Conservation (phyloP, 1,284 basidiomycete genomes). For the Mixia osmundae region DNA sequence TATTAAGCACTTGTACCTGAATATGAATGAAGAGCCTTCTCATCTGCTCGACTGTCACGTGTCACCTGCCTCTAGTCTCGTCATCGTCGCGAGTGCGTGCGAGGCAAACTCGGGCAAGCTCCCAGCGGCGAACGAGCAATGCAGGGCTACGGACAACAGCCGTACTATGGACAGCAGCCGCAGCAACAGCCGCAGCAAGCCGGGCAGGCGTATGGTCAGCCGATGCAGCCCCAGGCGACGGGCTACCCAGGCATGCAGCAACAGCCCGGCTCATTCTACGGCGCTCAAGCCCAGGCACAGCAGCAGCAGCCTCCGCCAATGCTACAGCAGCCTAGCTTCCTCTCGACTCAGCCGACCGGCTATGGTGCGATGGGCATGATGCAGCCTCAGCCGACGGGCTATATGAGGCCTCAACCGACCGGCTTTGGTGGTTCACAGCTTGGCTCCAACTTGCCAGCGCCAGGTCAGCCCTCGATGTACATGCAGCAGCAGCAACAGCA, state of each 20-base stretch:
- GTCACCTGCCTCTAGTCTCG: too few species aligned
- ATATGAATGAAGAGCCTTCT: too few species aligned
- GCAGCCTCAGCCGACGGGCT: constrained; percentile 24
- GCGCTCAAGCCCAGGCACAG: too few species aligned
- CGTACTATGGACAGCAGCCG: background rate
- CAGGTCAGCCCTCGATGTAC: constrained; percentile 20
- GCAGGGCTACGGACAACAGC: constrained; percentile 1
- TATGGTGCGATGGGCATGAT: background rate
- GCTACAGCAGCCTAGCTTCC: background rate
- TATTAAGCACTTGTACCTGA: too few species aligned
- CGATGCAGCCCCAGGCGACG: background rate
- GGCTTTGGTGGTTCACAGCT: constrained; percentile 14
- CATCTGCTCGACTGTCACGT: too few species aligned
- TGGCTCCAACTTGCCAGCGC: constrained; percentile 10
- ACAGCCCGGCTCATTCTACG: too few species aligned
- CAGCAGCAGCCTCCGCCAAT: too few species aligned
- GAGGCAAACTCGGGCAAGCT: too few species aligned
- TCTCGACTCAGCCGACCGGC: background rate
- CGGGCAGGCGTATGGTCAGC: too few species aligned
- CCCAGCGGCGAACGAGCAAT: too few species aligned
- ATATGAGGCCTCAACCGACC: constrained; percentile 30
- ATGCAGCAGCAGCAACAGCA: constrained; percentile 27
- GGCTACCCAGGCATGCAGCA: background rate
- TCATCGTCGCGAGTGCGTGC: too few species aligned
- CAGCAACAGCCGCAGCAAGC: too few species aligned